Conservation (phyloP, 345 rosid genomes). For the Salix caprea region DNA sequence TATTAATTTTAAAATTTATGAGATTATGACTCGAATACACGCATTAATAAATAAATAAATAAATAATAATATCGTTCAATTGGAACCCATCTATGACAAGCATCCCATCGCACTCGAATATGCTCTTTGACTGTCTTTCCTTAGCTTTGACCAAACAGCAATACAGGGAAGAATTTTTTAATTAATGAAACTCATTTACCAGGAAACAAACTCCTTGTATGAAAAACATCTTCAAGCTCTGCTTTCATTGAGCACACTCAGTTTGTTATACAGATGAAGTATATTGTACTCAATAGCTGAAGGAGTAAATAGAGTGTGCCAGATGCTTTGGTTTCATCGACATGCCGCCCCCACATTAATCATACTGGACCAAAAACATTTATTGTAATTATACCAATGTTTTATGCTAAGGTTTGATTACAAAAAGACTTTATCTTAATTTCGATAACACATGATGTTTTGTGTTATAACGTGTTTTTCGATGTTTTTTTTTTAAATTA, state of each 20-base stretch:
- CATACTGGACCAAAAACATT: too few relatives aligned
- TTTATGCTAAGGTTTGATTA: too few relatives aligned
- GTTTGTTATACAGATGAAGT: not conserved
- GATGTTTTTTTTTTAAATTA: too few relatives aligned
- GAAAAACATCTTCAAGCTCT: not conserved
- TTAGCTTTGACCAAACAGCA: conserved; percentile 35
- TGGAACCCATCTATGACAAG: too few relatives aligned
- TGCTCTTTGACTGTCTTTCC: conserved; percentile 43
- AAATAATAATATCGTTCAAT: not conserved
- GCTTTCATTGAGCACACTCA: not conserved
- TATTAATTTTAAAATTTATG: too few relatives aligned
- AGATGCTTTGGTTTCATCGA: not conserved
- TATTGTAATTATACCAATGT: too few relatives aligned
- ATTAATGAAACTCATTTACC: not conserved
- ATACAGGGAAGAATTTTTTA: conserved; percentile 2
- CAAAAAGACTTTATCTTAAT: too few relatives aligned
- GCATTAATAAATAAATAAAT: too few relatives aligned
- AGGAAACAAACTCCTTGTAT: too few relatives aligned
- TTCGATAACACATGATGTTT: too few relatives aligned
- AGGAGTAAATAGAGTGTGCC: not conserved
- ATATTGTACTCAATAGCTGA: not conserved
- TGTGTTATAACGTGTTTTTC: too few relatives aligned
- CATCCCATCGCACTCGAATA: conserved; percentile 33
- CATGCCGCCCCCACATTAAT: not conserved
- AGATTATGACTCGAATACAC: too few relatives aligned